Base-by-base conservation (phyloP, 2,329 filamentous ascomycete genomes). In the Escovopsis sp. region DNA sequence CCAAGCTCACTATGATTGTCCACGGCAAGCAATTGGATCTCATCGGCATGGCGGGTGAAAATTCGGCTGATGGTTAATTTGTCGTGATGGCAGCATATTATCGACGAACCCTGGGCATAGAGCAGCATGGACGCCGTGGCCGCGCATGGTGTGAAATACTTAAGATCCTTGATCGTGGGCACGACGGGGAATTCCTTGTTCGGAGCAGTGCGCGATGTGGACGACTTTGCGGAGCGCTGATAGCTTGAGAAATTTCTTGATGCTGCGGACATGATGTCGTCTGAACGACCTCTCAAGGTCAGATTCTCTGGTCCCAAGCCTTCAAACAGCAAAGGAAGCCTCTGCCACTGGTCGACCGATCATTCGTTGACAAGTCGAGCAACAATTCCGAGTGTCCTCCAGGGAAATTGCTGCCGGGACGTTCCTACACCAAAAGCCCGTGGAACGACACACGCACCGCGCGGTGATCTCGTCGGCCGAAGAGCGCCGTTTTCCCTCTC, bases 51-150 rank as follows among this genome's bases (percentile, higher is more conserved):
- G 45, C 80, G 74, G 26, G 83, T 78, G 58, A 96, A 96, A 15
- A 83, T 75, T 47, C 87, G 73, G 56, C 96, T 89, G 50, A 96
- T 81, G 15, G 83, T 85, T 43, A 98, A 66, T 4, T 85, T 94
- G 58, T 96, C 89, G 64, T 96, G 89, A 55, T 94, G 87, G 30
- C 89, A 79, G 59, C 87, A 91, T 23, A 95, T 72, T 45, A 98
- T 79, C 6, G 80, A 76, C 42, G 79, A 80, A 30, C 85, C 83
- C 59, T 96, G 75, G 23, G 86, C 80, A 62, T 93, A 95, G 26
- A 98, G 73, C 50, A 98, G 82, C 68, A 91, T 83, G 23, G 86
- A 85, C 2, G 84, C 85, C 4, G 91, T 96, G 28, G 91, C 87
- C 15, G 87, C 86, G 60, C 85, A 93, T 45, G 91, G 84, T 53